phyloP scores from a whole-genome alignment of 768 basidiomycete species.

The Cyclocybe aegerita region DNA sequence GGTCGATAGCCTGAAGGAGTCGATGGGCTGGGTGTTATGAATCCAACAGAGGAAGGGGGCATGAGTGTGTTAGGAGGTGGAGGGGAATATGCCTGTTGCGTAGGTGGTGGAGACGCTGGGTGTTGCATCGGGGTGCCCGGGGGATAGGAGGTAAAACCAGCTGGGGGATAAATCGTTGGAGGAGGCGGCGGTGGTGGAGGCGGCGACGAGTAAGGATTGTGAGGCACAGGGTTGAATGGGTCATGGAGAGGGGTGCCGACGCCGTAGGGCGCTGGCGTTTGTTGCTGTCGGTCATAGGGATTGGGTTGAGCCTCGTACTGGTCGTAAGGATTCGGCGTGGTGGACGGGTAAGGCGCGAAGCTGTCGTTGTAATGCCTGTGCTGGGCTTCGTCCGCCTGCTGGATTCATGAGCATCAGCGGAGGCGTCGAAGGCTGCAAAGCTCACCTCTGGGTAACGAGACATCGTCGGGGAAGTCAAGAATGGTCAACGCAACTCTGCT shows the following conservation, averaged over 20 bases:
- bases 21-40: slow-evolving; percentile 11
- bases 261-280: slow-evolving; percentile 6
- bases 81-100: slow-evolving; percentile 7
- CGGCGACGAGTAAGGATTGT: slow-evolving; percentile 24
- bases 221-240: slow-evolving; percentile 37
- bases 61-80: slow-evolving; percentile 10
- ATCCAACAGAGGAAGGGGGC: slow-evolving; percentile 1
- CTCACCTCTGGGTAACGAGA: slow-evolving; percentile 34
- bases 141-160: slow-evolving; percentile 11
- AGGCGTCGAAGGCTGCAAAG: background rate
- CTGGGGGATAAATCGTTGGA: slow-evolving; percentile 24
- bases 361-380: slow-evolving; percentile 67
- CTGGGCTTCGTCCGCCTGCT: slow-evolving; percentile 67
- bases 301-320: slow-evolving; percentile 33
- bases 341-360: slow-evolving; percentile 47
- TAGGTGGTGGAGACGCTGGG: slow-evolving; percentile 18
- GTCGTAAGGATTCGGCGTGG: slow-evolving; percentile 40
- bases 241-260: slow-evolving; percentile 27
- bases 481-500: background rate
- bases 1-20: slow-evolving; percentile 11
- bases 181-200: slow-evolving; percentile 17
- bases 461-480: slow-evolving; percentile 18
- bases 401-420: background rate
- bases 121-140: slow-evolving; percentile 15
- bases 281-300: slow-evolving; percentile 19